Conservation (phyloP, 1,284 basidiomycete species). For the Peniophora sp. region DNA sequence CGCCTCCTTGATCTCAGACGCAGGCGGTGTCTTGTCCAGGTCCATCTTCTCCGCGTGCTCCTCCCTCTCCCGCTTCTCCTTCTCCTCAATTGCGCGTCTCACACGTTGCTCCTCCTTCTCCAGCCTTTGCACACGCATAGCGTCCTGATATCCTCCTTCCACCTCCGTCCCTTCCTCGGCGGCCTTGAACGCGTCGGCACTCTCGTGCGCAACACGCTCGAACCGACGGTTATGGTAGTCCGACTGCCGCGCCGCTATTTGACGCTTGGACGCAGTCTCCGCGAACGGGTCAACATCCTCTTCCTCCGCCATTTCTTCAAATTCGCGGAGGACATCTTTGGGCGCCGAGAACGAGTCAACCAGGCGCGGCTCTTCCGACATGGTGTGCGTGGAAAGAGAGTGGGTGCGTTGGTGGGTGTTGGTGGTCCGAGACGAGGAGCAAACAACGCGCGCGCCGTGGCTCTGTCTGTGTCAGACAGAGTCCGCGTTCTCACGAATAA, state of each 20-base stretch:
- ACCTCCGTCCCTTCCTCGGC: conserved; percentile 55
- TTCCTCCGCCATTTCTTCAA: conserved; percentile 86
- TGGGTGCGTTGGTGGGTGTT: conserved; percentile 5
- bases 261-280: conserved; percentile 85
- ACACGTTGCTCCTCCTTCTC: conserved; percentile 93
- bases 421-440: conserved; percentile 1
- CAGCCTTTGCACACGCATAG: conserved; percentile 87
- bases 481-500: no score
- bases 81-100: conserved; percentile 80
- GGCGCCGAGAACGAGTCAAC: conserved; percentile 88
- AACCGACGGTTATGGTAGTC: conserved; percentile 96
- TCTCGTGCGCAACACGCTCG: conserved; percentile 70
- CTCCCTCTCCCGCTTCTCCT: conserved; percentile 72
- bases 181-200: conserved; percentile 71
- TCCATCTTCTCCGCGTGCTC: conserved; percentile 80
- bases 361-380: conserved; percentile 34
- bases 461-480: no score
- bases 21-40: conserved; percentile 81
- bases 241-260: conserved; percentile 89
- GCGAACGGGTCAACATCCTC: conserved; percentile 91
- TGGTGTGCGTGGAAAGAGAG: conserved; percentile 10
- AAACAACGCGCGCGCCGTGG: background rate
- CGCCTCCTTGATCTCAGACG: conserved; percentile 64
- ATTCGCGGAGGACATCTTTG: conserved; percentile 92
- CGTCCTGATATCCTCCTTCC: conserved; percentile 92